Base-by-base conservation (phyloP, 164 flowering plant species). In the Vitis labrusca region DNA sequence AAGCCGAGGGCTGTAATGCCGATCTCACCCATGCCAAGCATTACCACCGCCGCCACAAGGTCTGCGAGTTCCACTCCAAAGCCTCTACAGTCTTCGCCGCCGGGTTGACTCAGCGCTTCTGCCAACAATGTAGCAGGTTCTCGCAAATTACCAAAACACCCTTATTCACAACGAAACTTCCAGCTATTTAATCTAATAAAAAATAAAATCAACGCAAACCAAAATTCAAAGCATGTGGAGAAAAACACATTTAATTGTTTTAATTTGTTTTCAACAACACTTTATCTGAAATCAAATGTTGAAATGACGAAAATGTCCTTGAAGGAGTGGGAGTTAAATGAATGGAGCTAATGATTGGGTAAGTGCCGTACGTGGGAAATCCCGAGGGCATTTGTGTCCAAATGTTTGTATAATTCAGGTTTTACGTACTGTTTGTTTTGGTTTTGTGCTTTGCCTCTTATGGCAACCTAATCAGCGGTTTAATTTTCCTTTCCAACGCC, bases 111-210 rank as follows among this genome's bases (percentile, higher is more conserved):
- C 98, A 91, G 87, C 89, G 99, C 14, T 95, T 95, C 85, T 95
- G 99, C 77, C 99, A 95, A 67, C 99, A 95, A 69, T 95, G 99
- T 68, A 93, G 99, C 97, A 89, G 99, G 99, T 92, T 61, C 19
- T 9, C 44, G 0, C 0, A 32, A 72, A 69, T 74, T 59, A 71
- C 86, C 8, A 13, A 57, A 75, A 17, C 17, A 23, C 72, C 85
- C 83, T 73, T 60, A 23, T 23, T 23, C 27, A 11, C 57, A 55
- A 6, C 44, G 44, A 32, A 32, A 6, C 44, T 32, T 32, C 44
- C 44, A 2, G 5, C 44, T 32, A 32, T 32, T 32, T 6, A 32
- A 32, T 4, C 7, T 4, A 32, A 32, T 4, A 32, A 32, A 32
- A 32, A 32, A 32, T 4, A 32, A 32, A 32, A 32, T 6, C 44